These are phyloP conservation scores for Aspergillus baeticus DNA, from an alignment of 495 filamentous ascomycete species.

Conservation along the genomic window DNA sequence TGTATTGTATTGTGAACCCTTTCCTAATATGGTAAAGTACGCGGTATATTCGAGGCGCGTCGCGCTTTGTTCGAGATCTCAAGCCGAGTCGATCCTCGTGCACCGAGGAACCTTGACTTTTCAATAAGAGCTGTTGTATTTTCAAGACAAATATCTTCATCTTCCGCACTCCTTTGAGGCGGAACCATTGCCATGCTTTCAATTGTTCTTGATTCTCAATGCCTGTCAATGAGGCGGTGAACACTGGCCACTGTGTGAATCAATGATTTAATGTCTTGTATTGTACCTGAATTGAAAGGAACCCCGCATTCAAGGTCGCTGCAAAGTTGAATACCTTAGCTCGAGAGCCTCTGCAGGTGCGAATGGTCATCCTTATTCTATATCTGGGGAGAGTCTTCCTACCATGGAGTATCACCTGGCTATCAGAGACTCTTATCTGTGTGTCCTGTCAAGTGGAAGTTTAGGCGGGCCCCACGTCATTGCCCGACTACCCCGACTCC, in stretches of 20 bases:
- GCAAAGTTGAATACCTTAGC: too few species aligned
- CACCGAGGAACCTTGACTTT: too few species aligned
- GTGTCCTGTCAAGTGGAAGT: background rate
- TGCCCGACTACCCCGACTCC: background rate
- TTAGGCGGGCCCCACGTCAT: background rate
- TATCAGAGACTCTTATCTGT: too few species aligned
- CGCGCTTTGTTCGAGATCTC: background rate
- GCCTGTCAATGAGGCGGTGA: background rate
- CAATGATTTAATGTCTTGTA: background rate
- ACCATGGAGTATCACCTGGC: too few species aligned
- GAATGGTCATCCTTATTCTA: too few species aligned
- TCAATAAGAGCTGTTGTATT: background rate
- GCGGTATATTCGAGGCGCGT: conserved; percentile 4
- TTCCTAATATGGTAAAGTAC: background rate
- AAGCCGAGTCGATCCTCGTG: too few species aligned
- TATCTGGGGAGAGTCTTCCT: too few species aligned
- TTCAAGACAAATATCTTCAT: too few species aligned
- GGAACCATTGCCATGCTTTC: too few species aligned
- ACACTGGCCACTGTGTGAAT: background rate
- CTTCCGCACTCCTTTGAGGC: background rate
- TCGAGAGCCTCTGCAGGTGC: too few species aligned
- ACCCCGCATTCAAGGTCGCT: background rate
- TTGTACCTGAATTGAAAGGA: background rate
- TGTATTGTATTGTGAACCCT: background rate
- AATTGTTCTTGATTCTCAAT: background rate